Base-by-base conservation (phyloP, 805 yeast species). In the Starmerella ratchasimensis region DNA sequence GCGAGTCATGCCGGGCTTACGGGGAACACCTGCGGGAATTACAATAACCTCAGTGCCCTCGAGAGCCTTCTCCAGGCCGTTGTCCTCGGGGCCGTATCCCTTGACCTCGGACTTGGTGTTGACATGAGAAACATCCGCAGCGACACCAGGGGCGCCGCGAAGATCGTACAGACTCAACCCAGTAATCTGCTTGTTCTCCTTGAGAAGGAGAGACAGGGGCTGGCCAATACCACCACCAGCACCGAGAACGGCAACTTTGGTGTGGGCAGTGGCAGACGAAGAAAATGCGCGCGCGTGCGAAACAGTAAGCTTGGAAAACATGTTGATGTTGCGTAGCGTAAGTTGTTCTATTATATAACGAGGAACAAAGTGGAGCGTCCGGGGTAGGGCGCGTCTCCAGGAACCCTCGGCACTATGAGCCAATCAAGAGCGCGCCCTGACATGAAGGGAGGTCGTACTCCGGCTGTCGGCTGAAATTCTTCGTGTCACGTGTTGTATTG, bases 1-100 rank as follows among this genome's bases (percentile, higher is more conserved):
- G 71, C 96, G 80, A 57, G 95, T 82, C 96, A 86, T 86, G 63
- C 96, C 96, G 51, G 96, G 96, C 69, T 84, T 86, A 74, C 93
- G 81, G 69, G 93, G 96, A 42, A 86, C 93, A 69, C 96, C 96
- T 41, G 96, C 96, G 58, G 96, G 95, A 63, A 86, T 81, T 49
- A 86, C 73, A 48, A 86, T 80, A 44, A 86, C 79, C 45, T 72
- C 77, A 42, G 83, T 69, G 43, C 71, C 79, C 44, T 69, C 65
- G 52, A 79, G 67, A 37, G 95, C 88, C 50, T 67, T 67, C 55
- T 68, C 66, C 50, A 86, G 65, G 41, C 80, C 82, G 53, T 66
- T 65, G 43, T 75, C 70, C 48, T 80, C 93, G 51, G 94, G 93
- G 42, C 81, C 70, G 70, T 71, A 86, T 48, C 96, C 96, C 50